Evolutionary conservation across 805 yeast species (phyloP).

Genomic region (Kodamaea lidongshanica): DNA sequence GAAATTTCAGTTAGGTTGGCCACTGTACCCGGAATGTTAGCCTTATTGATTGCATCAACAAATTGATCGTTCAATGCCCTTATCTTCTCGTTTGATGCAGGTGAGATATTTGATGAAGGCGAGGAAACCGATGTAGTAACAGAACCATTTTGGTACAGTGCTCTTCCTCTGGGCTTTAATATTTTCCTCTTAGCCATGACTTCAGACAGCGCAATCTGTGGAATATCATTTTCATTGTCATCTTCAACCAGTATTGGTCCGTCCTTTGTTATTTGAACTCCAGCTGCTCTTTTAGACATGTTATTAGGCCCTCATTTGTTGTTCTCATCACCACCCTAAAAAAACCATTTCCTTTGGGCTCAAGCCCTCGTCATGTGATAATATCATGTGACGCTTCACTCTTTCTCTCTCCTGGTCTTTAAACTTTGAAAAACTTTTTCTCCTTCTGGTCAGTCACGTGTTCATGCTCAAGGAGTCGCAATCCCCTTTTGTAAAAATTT

Average conservation of each 20-base stretch:
- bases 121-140: too few species aligned
- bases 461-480: too few species aligned
- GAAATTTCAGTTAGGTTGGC: slow-evolving; percentile 52
- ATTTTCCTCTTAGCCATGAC: slow-evolving; percentile 67
- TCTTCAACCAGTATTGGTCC: slow-evolving; percentile 12
- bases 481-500: slow-evolving; percentile 10
- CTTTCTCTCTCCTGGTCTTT: slow-evolving; percentile 1
- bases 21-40: slow-evolving; percentile 39
- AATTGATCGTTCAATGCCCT: slow-evolving; percentile 65
- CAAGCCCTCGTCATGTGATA: slow-evolving; percentile 4
- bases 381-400: slow-evolving; percentile 1
- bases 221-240: slow-evolving; percentile 35
- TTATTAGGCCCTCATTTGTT: neutral
- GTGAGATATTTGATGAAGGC: neutral
- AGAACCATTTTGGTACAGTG: neutral
- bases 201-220: slow-evolving; percentile 46
- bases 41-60: slow-evolving; percentile 39
- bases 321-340: slow-evolving; percentile 4
- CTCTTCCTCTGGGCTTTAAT: slow-evolving; percentile 44
- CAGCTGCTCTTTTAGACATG: slow-evolving; percentile 68
- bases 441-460: too few species aligned
- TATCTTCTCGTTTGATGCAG: slow-evolving; percentile 35
- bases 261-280: slow-evolving; percentile 57
- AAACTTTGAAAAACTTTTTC: slow-evolving; percentile 3
- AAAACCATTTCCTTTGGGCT: slow-evolving; percentile 10